phyloP scores from a whole-genome alignment of 2,329 filamentous ascomycete genomes.

The Tolypocladium ophioglossoides region DNA sequence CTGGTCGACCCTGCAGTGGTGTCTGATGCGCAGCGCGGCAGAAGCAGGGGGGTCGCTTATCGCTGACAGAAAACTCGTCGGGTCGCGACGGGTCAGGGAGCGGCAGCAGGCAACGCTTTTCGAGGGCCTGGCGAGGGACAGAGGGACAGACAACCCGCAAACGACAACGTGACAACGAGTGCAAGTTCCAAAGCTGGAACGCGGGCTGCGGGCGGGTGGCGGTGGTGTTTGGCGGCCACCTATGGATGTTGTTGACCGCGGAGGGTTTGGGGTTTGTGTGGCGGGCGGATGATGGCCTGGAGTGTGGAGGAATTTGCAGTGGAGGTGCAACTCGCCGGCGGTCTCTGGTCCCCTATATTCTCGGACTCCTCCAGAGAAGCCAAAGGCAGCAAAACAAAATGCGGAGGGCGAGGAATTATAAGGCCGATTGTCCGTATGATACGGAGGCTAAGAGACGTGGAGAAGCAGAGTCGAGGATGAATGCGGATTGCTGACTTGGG shows the following conservation, averaged over 20 bases:
- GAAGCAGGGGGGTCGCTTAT: not conserved
- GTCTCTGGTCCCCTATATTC: not conserved
- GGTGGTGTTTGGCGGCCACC: not conserved
- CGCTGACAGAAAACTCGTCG: not conserved
- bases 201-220: not conserved
- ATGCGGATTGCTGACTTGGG: not conserved
- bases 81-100: not conserved
- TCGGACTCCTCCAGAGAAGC: not conserved
- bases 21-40: not conserved
- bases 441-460: not conserved
- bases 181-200: not conserved
- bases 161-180: not conserved
- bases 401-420: not conserved
- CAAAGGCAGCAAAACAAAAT: not conserved
- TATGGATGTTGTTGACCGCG: not conserved
- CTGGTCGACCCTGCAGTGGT: not conserved
- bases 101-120: not conserved
- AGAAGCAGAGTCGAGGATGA: not conserved
- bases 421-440: not conserved
- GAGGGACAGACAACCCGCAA: not conserved
- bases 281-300: not conserved
- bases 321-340: not conserved
- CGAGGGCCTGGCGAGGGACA: not conserved
- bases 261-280: not conserved
- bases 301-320: not conserved